Percentiles rank a stretch among this genome's conserved stretches.
Conservation (phyloP, 768 basidiomycete genomes). For the Lentinula edodes region DNA sequence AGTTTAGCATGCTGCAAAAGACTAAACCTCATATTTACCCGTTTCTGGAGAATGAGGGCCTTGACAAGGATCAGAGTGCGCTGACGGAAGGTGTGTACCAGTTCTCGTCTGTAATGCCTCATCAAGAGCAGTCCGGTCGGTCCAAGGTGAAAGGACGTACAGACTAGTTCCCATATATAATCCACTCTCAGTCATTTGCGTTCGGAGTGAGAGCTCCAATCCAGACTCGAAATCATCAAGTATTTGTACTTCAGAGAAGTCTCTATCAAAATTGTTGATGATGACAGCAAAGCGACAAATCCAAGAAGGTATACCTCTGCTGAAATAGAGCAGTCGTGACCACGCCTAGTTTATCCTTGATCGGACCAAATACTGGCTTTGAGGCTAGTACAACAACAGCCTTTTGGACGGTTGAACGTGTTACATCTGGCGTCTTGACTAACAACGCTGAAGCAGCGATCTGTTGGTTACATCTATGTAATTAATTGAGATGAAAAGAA, state of each 20-base stretch:
- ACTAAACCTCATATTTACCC: constrained; percentile 37
- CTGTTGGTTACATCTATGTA: constrained; percentile 85
- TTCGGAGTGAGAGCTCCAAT: constrained; percentile 68
- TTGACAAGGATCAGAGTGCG: constrained; percentile 92
- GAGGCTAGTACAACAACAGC: constrained; percentile 92
- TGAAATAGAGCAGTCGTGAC: constrained; percentile 90
- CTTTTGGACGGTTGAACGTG: constrained; percentile 95
- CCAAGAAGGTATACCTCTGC: constrained; percentile 47
- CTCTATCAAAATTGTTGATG: constrained; percentile 33
- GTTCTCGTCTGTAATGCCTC: constrained; percentile 58
- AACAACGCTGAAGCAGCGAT: constrained; percentile 75
- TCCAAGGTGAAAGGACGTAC: background rate
- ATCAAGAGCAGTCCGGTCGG: background rate
- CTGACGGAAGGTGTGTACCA: constrained; percentile 91
- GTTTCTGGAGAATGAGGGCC: constrained; percentile 88
- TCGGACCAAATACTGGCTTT: constrained; percentile 89
- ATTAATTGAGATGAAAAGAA: background rate
- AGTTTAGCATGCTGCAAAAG: background rate
- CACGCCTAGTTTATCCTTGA: constrained; percentile 91
- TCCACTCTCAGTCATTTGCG: constrained; percentile 86
- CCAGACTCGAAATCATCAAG: constrained; percentile 83
- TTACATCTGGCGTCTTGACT: constrained; percentile 79
- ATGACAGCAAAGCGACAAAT: background rate
- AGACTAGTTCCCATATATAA: constrained; percentile 83
- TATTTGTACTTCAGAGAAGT: constrained; percentile 84